Percentiles rank a stretch among this genome's conserved stretches.
Evolutionary conservation across 805 yeast genomes (phyloP).

Genomic region (Zygoascus biomembranicola): DNA sequence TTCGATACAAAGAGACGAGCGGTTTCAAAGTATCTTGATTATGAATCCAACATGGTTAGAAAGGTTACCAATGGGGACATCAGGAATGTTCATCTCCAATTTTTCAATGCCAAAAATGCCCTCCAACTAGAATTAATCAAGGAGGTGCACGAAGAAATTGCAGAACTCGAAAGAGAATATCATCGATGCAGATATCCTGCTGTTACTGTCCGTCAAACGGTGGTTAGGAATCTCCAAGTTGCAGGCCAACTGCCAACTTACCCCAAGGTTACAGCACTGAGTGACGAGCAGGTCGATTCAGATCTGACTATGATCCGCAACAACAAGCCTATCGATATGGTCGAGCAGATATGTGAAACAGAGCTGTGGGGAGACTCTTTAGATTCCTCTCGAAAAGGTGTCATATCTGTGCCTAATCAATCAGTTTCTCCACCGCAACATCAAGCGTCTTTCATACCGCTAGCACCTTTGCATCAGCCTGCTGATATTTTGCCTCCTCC

Average conservation of each 20-base stretch:
- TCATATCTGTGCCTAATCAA: neutral
- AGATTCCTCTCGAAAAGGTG: slow-evolving; percentile 4
- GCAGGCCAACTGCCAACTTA: slow-evolving; percentile 16
- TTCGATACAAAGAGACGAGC: slow-evolving; percentile 13
- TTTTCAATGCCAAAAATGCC: slow-evolving; percentile 18
- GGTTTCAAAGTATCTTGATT: slow-evolving; percentile 11
- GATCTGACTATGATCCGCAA: slow-evolving; percentile 11
- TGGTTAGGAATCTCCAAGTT: slow-evolving; percentile 21
- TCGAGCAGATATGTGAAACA: slow-evolving; percentile 2
- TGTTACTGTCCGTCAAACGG: slow-evolving; percentile 15
- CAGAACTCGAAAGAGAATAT: slow-evolving; percentile 21
- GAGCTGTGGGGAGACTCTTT: slow-evolving; percentile 2
- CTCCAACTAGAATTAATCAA: slow-evolving; percentile 20
- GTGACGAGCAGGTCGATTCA: slow-evolving; percentile 12
- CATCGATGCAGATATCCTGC: slow-evolving; percentile 8
- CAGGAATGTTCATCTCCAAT: slow-evolving; percentile 25
- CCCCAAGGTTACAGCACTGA: slow-evolving; percentile 16
- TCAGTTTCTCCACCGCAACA: neutral
- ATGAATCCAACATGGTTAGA: slow-evolving; percentile 16
- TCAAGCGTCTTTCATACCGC: neutral
- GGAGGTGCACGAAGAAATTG: slow-evolving; percentile 16
- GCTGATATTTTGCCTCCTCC: slow-evolving; percentile 5
- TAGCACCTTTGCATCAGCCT: neutral
- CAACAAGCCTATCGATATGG: slow-evolving; percentile 2
- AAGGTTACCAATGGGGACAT: slow-evolving; percentile 18